These are phyloP conservation scores for Drosera spatulata DNA, from an alignment of 179 eudicot species.

Conservation along the genomic window DNA sequence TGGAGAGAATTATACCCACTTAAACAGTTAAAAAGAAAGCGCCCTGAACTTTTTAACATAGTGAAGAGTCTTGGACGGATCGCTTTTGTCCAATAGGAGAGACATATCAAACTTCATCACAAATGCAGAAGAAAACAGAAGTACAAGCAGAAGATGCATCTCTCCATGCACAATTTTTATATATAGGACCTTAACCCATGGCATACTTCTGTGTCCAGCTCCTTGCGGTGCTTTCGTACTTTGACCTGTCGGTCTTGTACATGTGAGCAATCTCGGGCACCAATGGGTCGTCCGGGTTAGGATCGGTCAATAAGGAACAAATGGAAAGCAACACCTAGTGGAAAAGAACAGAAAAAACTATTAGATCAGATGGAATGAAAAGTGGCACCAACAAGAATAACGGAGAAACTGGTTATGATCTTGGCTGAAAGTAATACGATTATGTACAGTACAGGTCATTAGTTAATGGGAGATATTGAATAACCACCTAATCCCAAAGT, in stretches of 20 bases:
- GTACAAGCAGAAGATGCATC: conserved; percentile 1
- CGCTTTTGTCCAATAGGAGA: conserved; percentile 21
- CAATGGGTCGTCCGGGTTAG: conserved; percentile 29
- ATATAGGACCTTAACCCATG: conserved; percentile 18
- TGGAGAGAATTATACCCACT: no score
- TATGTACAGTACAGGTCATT: no score
- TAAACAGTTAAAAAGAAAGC: not conserved
- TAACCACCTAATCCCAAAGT: no score
- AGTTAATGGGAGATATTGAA: no score
- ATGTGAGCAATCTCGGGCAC: conserved; percentile 34
- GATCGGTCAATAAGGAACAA: conserved; percentile 30
- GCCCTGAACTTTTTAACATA: conserved; percentile 12
- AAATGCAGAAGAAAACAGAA: conserved; percentile 19
- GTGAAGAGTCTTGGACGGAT: conserved; percentile 13
- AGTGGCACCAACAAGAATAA: no score
- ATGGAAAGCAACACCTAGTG: conserved; percentile 26
- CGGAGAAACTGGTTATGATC: no score
- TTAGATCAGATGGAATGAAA: not conserved
- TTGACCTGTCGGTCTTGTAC: conserved; percentile 32
- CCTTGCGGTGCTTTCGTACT: conserved; percentile 36
- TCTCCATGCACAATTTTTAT: not conserved
- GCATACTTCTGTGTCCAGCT: conserved; percentile 45
- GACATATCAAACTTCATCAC: conserved; percentile 23
- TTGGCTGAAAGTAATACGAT: no score
- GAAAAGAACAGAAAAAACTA: not conserved